Conservation (phyloP, 192 early-diverging fungal species). For the Obelidium mucronatum region DNA sequence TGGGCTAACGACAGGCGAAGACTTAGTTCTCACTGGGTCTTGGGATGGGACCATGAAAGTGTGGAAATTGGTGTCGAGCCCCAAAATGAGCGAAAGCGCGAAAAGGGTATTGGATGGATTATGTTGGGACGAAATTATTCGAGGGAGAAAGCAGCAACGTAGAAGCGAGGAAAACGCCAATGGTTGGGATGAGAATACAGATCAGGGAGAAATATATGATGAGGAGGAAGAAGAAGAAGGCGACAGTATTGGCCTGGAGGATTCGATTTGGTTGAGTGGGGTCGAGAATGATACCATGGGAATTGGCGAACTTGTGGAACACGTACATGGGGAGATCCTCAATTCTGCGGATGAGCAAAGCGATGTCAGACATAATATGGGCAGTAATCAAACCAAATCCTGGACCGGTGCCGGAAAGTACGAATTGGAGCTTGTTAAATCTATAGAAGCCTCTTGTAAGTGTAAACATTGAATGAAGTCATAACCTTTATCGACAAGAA, state of each 20-base stretch:
- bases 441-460: conserved; percentile 21
- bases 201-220: neutral
- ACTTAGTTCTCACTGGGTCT: conserved; percentile 13
- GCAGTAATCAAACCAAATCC: neutral
- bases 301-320: conserved; percentile 21
- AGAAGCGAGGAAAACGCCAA: neutral
- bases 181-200: conserved; percentile 4
- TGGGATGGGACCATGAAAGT: conserved; percentile 32
- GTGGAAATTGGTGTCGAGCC: conserved; percentile 3
- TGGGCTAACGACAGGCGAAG: neutral
- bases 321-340: neutral
- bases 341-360: neutral
- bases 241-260: neutral
- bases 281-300: conserved; percentile 18
- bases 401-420: conserved; percentile 20
- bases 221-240: neutral
- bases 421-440: conserved; percentile 7
- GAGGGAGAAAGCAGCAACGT: neutral
- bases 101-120: neutral
- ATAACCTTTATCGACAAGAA: neutral
- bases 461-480: too few relatives aligned
- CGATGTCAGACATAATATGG: neutral
- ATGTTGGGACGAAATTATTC: neutral
- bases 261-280: conserved; percentile 23
- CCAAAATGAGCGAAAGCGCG: neutral